Conservation (phyloP, 208 protist species). For the Leishmania major region DNA sequence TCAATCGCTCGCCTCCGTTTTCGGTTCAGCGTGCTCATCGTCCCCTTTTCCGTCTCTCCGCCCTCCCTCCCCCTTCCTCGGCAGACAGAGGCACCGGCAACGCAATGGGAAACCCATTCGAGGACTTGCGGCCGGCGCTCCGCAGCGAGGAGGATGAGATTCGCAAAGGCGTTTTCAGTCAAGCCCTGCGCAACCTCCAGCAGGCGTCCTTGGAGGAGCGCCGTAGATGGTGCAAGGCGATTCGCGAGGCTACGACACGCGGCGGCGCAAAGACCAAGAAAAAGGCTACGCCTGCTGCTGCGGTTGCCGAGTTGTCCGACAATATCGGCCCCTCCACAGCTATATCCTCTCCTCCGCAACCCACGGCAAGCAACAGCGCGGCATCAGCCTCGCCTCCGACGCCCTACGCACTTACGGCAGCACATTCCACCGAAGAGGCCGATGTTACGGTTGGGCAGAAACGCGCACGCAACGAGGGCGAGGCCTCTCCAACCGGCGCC, state of each 20-base stretch:
- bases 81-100: background rate
- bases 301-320: slow-evolving; percentile 3
- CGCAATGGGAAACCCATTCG: slow-evolving; percentile 64
- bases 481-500: background rate
- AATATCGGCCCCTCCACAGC: background rate
- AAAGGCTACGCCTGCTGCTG: background rate
- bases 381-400: slow-evolving; percentile 7
- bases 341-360: background rate
- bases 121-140: slow-evolving; percentile 47
- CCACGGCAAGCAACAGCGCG: slow-evolving; percentile 10
- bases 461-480: background rate
- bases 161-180: slow-evolving; percentile 85
- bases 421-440: background rate
- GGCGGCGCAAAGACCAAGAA: slow-evolving; percentile 11
- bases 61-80: background rate
- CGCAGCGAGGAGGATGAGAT: slow-evolving; percentile 90
- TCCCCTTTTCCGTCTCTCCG: background rate
- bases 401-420: background rate
- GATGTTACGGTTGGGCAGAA: slow-evolving; percentile 7
- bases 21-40: background rate
- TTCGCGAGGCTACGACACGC: slow-evolving; percentile 46
- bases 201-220: slow-evolving; percentile 41
- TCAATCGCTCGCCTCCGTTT: background rate
- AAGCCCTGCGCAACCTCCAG: slow-evolving; percentile 54
- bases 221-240: slow-evolving; percentile 61